These are phyloP conservation scores for Neofusicoccum cordaticola DNA, from an alignment of 2,329 filamentous ascomycete genomes.

Conservation along the genomic window DNA sequence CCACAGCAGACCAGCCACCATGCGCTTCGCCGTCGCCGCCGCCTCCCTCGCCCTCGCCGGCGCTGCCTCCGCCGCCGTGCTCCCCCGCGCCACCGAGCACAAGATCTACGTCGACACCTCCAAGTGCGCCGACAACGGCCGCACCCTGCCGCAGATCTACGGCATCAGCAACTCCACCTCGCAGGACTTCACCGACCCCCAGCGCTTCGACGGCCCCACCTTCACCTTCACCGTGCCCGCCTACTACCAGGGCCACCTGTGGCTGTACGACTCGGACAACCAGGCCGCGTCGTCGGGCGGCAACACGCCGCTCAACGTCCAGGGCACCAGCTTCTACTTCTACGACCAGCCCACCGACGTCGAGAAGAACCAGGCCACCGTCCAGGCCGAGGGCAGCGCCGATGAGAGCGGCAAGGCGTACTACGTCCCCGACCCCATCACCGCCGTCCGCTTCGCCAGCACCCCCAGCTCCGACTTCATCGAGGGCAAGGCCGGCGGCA, in stretches of 20 bases:
- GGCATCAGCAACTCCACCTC: slow-evolving; percentile 9
- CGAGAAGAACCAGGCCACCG: background rate
- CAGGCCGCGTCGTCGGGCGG: slow-evolving; percentile 3
- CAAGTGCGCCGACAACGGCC: background rate
- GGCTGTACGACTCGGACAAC: slow-evolving; percentile 11
- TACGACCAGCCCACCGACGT: slow-evolving; percentile 9
- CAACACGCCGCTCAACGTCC: slow-evolving; percentile 7
- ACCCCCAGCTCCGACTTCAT: slow-evolving; percentile 3
- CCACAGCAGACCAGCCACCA: background rate
- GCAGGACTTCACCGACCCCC: background rate
- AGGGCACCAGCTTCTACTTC: slow-evolving; percentile 1
- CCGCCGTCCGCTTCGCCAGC: slow-evolving; percentile 4
- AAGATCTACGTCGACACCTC: slow-evolving; percentile 13
- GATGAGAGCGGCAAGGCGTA: background rate
- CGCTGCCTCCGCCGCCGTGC: background rate
- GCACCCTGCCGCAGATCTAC: slow-evolving; percentile 3
- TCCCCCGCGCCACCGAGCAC: slow-evolving; percentile 8
- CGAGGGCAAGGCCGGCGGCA: slow-evolving; percentile 7
- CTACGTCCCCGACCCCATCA: background rate
- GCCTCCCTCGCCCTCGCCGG: slow-evolving; percentile 1
- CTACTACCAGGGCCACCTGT: slow-evolving; percentile 13
- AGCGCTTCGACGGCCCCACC: slow-evolving; percentile 12
- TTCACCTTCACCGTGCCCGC: slow-evolving; percentile 12
- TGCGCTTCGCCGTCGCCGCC: slow-evolving; percentile 7
- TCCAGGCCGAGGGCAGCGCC: background rate